Evolutionary conservation across 1,284 basidiomycete species (phyloP).

Genomic region (Ustilago loliicola): DNA sequence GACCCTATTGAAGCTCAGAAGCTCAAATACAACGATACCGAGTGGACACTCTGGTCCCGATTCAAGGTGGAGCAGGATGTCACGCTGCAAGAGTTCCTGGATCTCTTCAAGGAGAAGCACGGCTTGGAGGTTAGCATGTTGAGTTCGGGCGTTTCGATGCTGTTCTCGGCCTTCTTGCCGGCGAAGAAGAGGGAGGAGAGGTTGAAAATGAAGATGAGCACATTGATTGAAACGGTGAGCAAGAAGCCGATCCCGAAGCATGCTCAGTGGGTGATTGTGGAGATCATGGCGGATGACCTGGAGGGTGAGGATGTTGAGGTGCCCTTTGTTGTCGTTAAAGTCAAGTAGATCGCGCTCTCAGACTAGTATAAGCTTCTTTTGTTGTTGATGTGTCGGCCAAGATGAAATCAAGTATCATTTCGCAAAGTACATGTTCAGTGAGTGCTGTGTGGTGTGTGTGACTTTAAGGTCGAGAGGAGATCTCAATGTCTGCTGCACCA

Average conservation of each 20-base stretch:
- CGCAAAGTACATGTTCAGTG: neutral
- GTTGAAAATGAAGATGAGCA: slow-evolving; percentile 77
- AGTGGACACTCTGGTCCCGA: slow-evolving; percentile 97
- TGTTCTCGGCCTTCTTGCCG: slow-evolving; percentile 79
- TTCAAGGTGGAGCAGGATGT: slow-evolving; percentile 93
- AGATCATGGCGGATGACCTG: slow-evolving; percentile 93
- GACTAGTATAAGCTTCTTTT: no score
- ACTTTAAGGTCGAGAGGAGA: no score
- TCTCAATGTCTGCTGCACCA: no score
- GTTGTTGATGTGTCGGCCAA: no score
- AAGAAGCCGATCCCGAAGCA: slow-evolving; percentile 65
- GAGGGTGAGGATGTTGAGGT: slow-evolving; percentile 79
- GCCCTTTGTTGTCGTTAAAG: slow-evolving; percentile 65
- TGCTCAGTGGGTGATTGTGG: slow-evolving; percentile 85
- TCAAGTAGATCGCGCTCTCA: slow-evolving; percentile 36
- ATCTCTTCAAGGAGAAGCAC: slow-evolving; percentile 87
- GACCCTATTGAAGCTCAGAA: slow-evolving; percentile 89
- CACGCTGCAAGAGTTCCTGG: slow-evolving; percentile 86
- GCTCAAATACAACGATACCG: slow-evolving; percentile 74
- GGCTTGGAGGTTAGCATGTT: slow-evolving; percentile 94
- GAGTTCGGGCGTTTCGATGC: slow-evolving; percentile 95
- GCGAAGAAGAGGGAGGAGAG: slow-evolving; percentile 67
- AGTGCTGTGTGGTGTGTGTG: no score
- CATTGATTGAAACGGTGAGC: slow-evolving; percentile 90
- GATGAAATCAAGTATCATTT: neutral